Base-by-base conservation (phyloP, 2,329 filamentous ascomycete genomes). In the Ophiostoma montium region DNA sequence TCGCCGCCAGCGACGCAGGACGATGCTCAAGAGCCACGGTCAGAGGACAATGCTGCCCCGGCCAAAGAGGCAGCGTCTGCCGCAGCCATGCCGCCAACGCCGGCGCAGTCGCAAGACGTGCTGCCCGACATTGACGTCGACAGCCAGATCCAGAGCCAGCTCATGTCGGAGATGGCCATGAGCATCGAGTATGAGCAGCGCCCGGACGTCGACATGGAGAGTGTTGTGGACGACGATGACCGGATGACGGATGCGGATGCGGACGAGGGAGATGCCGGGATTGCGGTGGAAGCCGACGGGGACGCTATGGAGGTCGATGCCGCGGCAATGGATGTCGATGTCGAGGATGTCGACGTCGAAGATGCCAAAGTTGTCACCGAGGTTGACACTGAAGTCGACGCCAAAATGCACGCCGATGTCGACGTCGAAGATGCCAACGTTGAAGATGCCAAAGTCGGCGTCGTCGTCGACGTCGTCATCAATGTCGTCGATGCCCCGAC, bases 91-190 rank as follows among this genome's bases (percentile, higher is more conserved):
- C 45, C 51, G 5, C 52, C 46, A 1, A 56, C 54, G 12, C 54
- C 52, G 7, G 32, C 35, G 12, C 50, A 54, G 11, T 54, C 55
- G 3, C 52, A 55, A 19, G 47, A 50, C 1, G 23, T 8, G 4
- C 7, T 9, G 2, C 8, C 21, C 4, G 39, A 48, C 1, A 21
- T 53, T 19, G 54, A 55, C 21, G 32, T 46, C 2, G 53, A 53
- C 19, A 35, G 15, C 18, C 52, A 46, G 39, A 46, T 56, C 10
- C 51, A 56, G 47, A 55, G 54, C 35, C 54, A 56, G 50, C 33
- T 56, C 9, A 21, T 55, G 35, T 51, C 53, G 15, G 54, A 56
- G 35, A 49, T 55, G 49, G 53, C 49, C 0, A 53, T 56, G 50
- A 53, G 51, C 38, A 50, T 53, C 7, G 51, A 56, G 3, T 38